Base-by-base conservation (phyloP, 768 basidiomycete species). In the Brasilioporus rufonigricans region DNA sequence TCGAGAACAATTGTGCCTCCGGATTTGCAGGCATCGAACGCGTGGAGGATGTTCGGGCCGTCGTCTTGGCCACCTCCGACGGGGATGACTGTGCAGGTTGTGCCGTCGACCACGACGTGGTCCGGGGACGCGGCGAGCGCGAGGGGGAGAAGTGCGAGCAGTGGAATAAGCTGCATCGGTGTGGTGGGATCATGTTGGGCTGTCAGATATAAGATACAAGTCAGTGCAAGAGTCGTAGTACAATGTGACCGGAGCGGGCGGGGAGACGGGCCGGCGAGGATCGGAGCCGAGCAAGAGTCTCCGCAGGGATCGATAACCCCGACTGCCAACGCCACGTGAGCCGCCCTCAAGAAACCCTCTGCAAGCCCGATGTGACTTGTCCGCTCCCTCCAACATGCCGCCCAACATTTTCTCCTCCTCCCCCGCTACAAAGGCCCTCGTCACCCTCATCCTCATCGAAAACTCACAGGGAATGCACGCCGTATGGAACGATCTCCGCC, bases 381-480 rank as follows among this genome's bases (percentile, higher is more conserved):
- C 48, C 43, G 35, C 48, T 21, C 19, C 58, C 23, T 43, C 36
- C 47, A 26, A 10, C 5, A 55, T 60, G 60, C 19, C 58, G 1
- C 44, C 26, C 11, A 38, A 53, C 50, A 68, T 69, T 48, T 70
- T 69, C 61, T 8, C 58, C n/a, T 60, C 58, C 38, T 11, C 59
- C 2, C 53, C 62, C 7, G 39, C 53, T 1, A 56, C 53, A 8
- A 62, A 55, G 36, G 68, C 68, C 1, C 59, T 69, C 52, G 57
- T 69, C 45, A 70, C 75, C n/a, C 72, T 82, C 48, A 61, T 83
- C 55, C 71, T 85, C 55, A 74, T 84, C 58, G 83, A 85, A 69
- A 83, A 84, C 61, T 83, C 83, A 0, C 70, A 71, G 32, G 64
- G 67, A 1, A 78, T 82, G 72, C 65, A 68, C 24, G 19, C 57